Base-by-base conservation (phyloP, 768 basidiomycete genomes). In the Gymnopilus junonius region DNA sequence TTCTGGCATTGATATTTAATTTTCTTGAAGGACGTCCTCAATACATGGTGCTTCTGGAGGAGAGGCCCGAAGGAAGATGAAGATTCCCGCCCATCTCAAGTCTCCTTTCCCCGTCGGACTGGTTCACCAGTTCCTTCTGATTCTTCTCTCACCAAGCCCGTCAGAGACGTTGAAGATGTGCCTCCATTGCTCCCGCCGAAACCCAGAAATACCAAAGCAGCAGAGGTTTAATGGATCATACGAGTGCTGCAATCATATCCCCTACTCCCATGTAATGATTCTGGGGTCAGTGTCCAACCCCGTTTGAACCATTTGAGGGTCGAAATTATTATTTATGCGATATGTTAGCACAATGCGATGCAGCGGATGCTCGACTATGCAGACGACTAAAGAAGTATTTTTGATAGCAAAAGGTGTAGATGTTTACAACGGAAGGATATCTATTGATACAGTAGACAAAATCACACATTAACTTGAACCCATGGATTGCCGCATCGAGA, bases 1-100 rank as follows among this genome's bases (percentile, higher is more conserved):
- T 27, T 48, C 25, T 21, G 8, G 12, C 25, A 23, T n/a, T n/a
- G 10, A 21, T 39, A 17, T 42, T 58, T 37, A 46, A 27, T 53
- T 2, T 34, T 29, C 11, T 17, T 15, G 20, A 58, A 77, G 74
- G 77, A 77, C 58, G 73, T 79, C 17, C 65, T 77, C 27, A 69
- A 69, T 8, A 73, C 69, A 25, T 79, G 77, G 76, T 75, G 70
- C 46, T 77, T 76, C 65, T 77, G 75, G 76, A 55, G 63, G 15
- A 32, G 58, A 27, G 20, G 20, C 5, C 34, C 45, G 12, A 48
- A 34, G 29, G 43, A 32, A 34, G 32, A 21, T 11, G 12, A 35
- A 12, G 43, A 6, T 20, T 35, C 35, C 50, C 21, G n/a, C n/a
- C 6, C 58, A 10, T 14, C 17, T 17, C n/a, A 50, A 35, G 34